Evolutionary conservation across 2,329 filamentous ascomycete species (phyloP).

Genomic region (Bipolaris sorokiniana): DNA sequence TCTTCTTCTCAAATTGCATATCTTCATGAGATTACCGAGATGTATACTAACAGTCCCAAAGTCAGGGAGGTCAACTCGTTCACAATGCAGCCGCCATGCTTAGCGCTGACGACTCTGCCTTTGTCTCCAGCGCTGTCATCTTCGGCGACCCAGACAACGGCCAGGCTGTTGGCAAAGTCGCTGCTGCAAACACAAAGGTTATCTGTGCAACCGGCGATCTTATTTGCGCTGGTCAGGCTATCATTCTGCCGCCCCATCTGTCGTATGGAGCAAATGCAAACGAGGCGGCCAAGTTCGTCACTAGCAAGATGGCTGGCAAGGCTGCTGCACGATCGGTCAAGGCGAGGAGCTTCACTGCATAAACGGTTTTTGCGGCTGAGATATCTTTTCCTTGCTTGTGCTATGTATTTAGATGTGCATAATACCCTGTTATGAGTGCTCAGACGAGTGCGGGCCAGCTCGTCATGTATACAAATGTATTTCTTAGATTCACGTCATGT

Average conservation of each 20-base stretch:
- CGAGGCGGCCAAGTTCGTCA: constrained; percentile 43
- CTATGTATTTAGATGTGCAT: not conserved
- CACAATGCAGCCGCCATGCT: constrained; percentile 53
- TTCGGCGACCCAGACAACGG: constrained; percentile 50
- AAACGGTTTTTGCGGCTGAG: not conserved
- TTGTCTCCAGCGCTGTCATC: constrained; percentile 41
- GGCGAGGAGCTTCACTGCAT: constrained; percentile 10
- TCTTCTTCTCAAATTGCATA: not conserved
- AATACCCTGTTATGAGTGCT: not conserved
- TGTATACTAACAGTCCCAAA: constrained; percentile 18
- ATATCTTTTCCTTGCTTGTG: not conserved
- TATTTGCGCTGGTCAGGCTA: constrained; percentile 41
- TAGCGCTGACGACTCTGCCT: constrained; percentile 27
- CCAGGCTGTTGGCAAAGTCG: constrained; percentile 39
- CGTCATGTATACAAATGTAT: not conserved
- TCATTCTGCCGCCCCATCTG: constrained; percentile 44
- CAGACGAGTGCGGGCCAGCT: constrained; percentile 7
- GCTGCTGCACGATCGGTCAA: constrained; percentile 5
- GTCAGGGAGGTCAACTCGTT: constrained; percentile 52
- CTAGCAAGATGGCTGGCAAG: constrained; percentile 22
- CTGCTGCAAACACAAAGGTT: constrained; percentile 40
- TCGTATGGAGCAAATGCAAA: constrained; percentile 42
- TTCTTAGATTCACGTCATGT: not conserved
- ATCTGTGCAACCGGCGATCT: constrained; percentile 46
- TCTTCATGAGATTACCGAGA: not conserved